Evolutionary conservation across 2,329 filamentous ascomycete species (phyloP), one percentile per base, ranked within the genome.

Genomic region (Curvularia sp.): DNA sequence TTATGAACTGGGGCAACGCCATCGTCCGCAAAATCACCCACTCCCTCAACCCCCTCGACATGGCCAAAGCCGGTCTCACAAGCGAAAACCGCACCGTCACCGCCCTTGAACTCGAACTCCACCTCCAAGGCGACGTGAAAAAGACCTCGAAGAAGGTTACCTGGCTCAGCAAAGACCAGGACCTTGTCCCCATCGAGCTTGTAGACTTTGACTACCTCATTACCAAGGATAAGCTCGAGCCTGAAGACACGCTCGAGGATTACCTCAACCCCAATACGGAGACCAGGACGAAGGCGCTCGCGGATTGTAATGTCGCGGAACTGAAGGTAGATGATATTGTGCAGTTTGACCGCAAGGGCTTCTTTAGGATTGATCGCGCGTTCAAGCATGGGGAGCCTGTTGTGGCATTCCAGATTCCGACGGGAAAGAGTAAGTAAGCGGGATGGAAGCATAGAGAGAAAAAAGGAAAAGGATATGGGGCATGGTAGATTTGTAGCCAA

Each of bases 1-100:
- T 97, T 42, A 97, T 97, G 94, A 90, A 90, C 77, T 98, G 94
- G 94, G 95, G 94, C 68, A 96, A 96, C 72, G 92, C 90, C 12
- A 86, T 93, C 65, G 90, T 95, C 24, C 86, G 88, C 55, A 86
- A 88, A 59, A 86, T 92, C 61, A 74, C 70, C 18, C 75, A 86
- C 81, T 78, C 83, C 63, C 69, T 80, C 72, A 86, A 79, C 67
- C 80, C 80, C 5, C 73, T 82, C 58, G 58, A 61, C 38, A 61
- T 61, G 28, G 72, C 68, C 54, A 82, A 85, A 48, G 80, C 81
- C 30, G 74, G 74, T 47, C 60, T 76, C 42, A 79, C 79, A 60
- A 49, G 15, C 20, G 42, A 44, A 44, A 28, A n/a, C 44, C 33
- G 33, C 24, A 78, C 76, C 48, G 88, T 97, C 69, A 89, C 88